Percentiles rank a stretch among this genome's conserved stretches.
These are phyloP conservation scores for Metschnikowia arizonensis DNA, from an alignment of 805 yeast genomes.

Conservation along the genomic window DNA sequence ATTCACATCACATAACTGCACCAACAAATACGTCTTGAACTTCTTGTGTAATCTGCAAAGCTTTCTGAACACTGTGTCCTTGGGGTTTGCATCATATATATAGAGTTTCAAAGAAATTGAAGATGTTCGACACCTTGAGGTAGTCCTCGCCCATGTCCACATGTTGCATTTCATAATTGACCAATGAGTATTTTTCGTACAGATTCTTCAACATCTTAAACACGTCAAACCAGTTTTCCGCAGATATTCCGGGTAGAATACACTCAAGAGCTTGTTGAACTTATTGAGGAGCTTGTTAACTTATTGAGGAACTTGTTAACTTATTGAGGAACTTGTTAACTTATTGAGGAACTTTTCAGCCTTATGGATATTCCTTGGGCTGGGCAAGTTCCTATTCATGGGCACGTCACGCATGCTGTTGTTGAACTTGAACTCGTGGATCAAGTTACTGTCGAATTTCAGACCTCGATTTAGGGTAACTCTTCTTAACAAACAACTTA, in stretches of 20 bases:
- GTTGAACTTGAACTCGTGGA: constrained; percentile 40
- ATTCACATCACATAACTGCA: constrained; percentile 61
- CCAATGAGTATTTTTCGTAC: constrained; percentile 55
- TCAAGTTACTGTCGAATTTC: constrained; percentile 36
- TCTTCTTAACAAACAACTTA: constrained; percentile 64
- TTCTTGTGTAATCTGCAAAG: constrained; percentile 65
- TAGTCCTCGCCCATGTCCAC: constrained; percentile 46
- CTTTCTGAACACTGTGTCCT: constrained; percentile 31
- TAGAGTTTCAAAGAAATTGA: constrained; percentile 62
- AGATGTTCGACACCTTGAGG: constrained; percentile 62
- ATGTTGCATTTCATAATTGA: constrained; percentile 47
- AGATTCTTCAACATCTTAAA: constrained; percentile 72
- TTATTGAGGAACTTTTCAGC: constrained; percentile 62
- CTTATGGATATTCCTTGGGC: constrained; percentile 41
- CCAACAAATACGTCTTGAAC: constrained; percentile 57
- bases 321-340: too few species aligned
- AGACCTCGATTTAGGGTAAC: constrained; percentile 52
- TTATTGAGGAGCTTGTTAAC: too few species aligned
- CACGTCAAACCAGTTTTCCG: constrained; percentile 75
- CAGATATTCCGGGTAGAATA: constrained; percentile 53
- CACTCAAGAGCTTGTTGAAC: constrained; percentile 58
- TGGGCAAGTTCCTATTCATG: constrained; percentile 43
- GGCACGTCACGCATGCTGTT: constrained; percentile 44
- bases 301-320: too few species aligned
- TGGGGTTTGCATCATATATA: constrained; percentile 45